Conservation (phyloP, 805 yeast genomes). For the Zygosaccharomyces kombuchaensis region DNA sequence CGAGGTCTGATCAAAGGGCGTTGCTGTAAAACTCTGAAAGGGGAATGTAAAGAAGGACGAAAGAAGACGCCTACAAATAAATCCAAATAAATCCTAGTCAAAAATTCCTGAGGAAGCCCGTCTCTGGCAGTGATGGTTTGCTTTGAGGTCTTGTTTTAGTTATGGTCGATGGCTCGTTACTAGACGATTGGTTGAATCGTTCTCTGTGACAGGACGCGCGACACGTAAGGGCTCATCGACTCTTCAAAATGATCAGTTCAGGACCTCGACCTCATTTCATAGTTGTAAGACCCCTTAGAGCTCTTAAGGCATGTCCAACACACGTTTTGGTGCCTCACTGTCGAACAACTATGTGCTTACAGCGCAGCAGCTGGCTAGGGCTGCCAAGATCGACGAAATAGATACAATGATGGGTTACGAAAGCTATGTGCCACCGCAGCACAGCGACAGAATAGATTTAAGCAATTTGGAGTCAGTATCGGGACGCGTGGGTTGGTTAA, state of each 20-base stretch:
- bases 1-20: neutral
- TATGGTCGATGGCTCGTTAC: neutral
- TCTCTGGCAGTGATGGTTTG: no score
- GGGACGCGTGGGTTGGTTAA: constrained; percentile 71
- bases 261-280: neutral
- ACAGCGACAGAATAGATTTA: constrained; percentile 18
- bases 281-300: constrained; percentile 42
- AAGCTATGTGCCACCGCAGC: constrained; percentile 67
- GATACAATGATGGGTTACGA: constrained; percentile 89
- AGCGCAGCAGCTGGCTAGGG: constrained; percentile 44
- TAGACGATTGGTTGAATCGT: neutral
- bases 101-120: no score
- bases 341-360: constrained; percentile 27
- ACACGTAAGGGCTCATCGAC: constrained; percentile 4
- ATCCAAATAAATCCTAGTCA: no score
- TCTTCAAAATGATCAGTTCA: neutral
- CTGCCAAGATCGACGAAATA: constrained; percentile 59
- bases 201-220: neutral
- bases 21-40: neutral
- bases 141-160: no score
- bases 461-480: constrained; percentile 18
- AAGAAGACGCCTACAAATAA: no score
- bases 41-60: neutral
- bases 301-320: neutral
- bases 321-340: constrained; percentile 8